Base-by-base conservation (phyloP, 2,329 filamentous ascomycete genomes). In the Xylariaceae sp. region DNA sequence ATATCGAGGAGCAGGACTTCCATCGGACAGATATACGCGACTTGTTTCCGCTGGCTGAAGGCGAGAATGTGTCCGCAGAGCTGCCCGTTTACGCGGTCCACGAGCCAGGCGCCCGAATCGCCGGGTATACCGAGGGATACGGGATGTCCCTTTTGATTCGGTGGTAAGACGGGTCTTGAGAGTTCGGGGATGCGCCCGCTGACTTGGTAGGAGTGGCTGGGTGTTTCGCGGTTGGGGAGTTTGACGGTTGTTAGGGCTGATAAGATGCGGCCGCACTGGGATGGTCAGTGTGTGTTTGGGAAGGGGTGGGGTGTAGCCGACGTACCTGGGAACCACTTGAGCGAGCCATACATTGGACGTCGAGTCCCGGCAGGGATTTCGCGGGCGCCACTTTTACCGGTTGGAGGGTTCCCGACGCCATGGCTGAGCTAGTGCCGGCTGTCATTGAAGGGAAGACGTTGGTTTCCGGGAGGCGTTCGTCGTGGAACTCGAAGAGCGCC, bases 1-100 rank as follows among this genome's bases (percentile, higher is more conserved):
- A 97, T 96, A 69, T 97, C 93, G 34, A 88, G 83, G 9, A 97
- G 80, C 10, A 96, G 76, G 2, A 97, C 82, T 59, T 97, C 90
- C 93, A 97, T 97, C 0, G 93, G 93, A 62, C 91, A 94, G 62
- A 97, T 94, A 72, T 96, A 97, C 0, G 92, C 92, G 4, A 91
- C 87, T 48, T 85, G 85, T 69, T 89, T 93, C 62, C 87, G 85
- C 63, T 86, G 83, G 66, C 88, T 93, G 86, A 89, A 96, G 0
- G 93, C 93, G 10, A 97, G 80, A 0, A 97, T 90, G 68, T 97
- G 93, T 0, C 93, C 93, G 66, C 90, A 94, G 2, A 97, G 85
- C 44, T 86, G 83, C 1, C 91, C 91, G n/a, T 86, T 80, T 4
- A 82, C 81, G 59, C 89, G 88, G 66, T 93, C 89, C 13, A 97